Evolutionary conservation across 163 green algal genomes (phyloP).

Genomic region (Coccomyxa subellipsoidea): DNA sequence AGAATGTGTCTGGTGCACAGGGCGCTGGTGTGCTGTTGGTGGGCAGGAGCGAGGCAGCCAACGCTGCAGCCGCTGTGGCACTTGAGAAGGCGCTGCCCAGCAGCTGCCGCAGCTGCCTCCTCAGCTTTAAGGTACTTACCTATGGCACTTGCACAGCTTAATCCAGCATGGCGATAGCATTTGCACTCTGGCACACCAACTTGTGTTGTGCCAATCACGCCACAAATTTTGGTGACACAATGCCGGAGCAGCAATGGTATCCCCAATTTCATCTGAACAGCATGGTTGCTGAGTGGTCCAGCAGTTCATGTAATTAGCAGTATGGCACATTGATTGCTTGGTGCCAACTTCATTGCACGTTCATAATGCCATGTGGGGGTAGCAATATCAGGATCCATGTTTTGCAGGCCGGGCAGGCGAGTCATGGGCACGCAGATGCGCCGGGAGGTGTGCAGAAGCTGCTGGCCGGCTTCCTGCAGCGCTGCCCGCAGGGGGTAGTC

Average conservation of each 20-base stretch:
- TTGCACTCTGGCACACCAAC: no score
- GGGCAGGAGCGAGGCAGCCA: neutral
- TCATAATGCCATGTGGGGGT: neutral
- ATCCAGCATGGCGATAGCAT: no score
- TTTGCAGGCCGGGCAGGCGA: neutral
- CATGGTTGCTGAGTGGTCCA: no score
- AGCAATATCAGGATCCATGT: neutral
- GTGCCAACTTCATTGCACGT: no score
- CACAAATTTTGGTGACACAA: no score
- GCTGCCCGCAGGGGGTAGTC: conserved; percentile 9
- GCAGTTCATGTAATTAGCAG: no score
- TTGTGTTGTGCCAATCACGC: no score
- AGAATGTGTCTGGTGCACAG: neutral
- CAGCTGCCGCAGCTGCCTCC: conserved; percentile 8
- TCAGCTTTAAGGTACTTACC: neutral
- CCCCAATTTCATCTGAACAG: no score
- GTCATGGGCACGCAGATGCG: neutral
- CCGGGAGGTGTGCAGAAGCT: neutral
- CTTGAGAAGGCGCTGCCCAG: neutral
- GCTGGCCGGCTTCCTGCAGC: conserved; percentile 12
- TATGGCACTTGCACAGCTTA: no score
- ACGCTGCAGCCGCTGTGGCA: neutral
- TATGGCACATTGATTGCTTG: no score
- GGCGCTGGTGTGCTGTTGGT: conserved; percentile 15
- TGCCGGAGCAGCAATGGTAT: no score